Evolutionary conservation across 805 yeast genomes (phyloP), one percentile per base, ranked within the genome.

Genomic region (Wickerhamiella parazyma): DNA sequence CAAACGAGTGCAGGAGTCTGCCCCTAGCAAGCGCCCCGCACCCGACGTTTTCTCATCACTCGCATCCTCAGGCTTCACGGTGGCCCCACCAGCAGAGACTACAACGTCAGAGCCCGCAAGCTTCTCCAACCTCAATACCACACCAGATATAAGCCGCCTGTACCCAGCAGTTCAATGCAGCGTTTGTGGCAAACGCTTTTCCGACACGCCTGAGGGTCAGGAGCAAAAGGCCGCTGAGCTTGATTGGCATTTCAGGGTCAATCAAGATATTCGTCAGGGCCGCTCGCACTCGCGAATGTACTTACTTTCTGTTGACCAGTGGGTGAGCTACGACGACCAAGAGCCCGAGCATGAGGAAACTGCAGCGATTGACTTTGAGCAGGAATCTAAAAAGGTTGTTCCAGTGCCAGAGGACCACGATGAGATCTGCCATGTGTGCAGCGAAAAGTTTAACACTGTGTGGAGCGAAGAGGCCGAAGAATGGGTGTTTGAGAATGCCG

Each of bases 201-300:
- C 74, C 3, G 71, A 72, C 42, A 73, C 77, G 28, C 64, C 61
- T 2, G 72, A 68, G 38, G 93, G 85, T 12, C 63, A 61, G 31
- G 61, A 61, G 5, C 62, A 63, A 38, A 72, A 72, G 46, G 73
- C 78, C 41, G 68, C 73, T 14, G 98, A 91, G 62, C 65, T 85
- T 51, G 98, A 89, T 61, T 89, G 96, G 96, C 97, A 89, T 66
- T 86, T 85, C 66, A 73, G 97, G 53, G 80, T 84, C 36, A 89
- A 85, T 60, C 84, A 83, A 58, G 78, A 80, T 54, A 66, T 82
- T 38, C 73, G 75, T 36, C 72, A 69, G 45, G 68, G 64, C 24
- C 57, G 68, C 6, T 64, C 67, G 25, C 87, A 82, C 57, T 78
- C 83, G 34, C 67, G 96, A 53, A 72, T 77, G 52, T 87, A 94